Percentiles rank a stretch among this genome's conserved stretches.
phyloP scores from a whole-genome alignment of 768 basidiomycete genomes.

The Rhodotorula paludigena region DNA sequence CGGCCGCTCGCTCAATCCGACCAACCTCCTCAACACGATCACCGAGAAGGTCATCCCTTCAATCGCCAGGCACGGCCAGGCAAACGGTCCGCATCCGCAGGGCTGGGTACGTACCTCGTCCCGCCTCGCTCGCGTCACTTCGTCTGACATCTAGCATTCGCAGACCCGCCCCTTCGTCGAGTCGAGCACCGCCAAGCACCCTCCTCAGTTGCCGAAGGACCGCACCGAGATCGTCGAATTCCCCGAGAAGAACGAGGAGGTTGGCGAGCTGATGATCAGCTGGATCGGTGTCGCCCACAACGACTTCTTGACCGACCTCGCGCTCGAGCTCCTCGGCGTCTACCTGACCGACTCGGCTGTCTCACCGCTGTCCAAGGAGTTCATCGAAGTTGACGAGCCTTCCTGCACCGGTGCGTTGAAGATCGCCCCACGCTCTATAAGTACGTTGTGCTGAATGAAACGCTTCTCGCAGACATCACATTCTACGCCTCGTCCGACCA shows the following conservation, averaged over 20 bases:
- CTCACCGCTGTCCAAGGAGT: slow-evolving; percentile 63
- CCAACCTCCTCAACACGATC: slow-evolving; percentile 71
- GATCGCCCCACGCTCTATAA: not conserved
- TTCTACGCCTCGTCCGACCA: slow-evolving; percentile 72
- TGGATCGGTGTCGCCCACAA: slow-evolving; percentile 73
- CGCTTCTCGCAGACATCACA: slow-evolving; percentile 57
- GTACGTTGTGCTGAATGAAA: slow-evolving; percentile 9
- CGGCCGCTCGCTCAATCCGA: slow-evolving; percentile 70
- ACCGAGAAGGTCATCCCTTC: slow-evolving; percentile 77
- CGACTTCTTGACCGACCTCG: slow-evolving; percentile 69
- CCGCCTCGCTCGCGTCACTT: too few species aligned
- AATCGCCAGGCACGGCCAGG: slow-evolving; percentile 69
- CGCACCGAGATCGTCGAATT: slow-evolving; percentile 73
- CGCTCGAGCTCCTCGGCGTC: slow-evolving; percentile 74
- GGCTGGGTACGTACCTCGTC: slow-evolving; percentile 81
- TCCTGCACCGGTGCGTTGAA: slow-evolving; percentile 60
- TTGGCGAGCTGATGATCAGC: slow-evolving; percentile 74
- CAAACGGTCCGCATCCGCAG: slow-evolving; percentile 60
- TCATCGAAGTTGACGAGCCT: slow-evolving; percentile 82
- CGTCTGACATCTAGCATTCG: slow-evolving; percentile 46
- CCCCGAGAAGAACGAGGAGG: slow-evolving; percentile 88
- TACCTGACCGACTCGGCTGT: slow-evolving; percentile 70
- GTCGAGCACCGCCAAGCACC: slow-evolving; percentile 65
- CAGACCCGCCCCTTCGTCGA: slow-evolving; percentile 93
- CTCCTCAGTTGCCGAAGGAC: slow-evolving; percentile 53